phyloP scores from a whole-genome alignment of 1,284 basidiomycete genomes.

The Trichosporon faecale region DNA sequence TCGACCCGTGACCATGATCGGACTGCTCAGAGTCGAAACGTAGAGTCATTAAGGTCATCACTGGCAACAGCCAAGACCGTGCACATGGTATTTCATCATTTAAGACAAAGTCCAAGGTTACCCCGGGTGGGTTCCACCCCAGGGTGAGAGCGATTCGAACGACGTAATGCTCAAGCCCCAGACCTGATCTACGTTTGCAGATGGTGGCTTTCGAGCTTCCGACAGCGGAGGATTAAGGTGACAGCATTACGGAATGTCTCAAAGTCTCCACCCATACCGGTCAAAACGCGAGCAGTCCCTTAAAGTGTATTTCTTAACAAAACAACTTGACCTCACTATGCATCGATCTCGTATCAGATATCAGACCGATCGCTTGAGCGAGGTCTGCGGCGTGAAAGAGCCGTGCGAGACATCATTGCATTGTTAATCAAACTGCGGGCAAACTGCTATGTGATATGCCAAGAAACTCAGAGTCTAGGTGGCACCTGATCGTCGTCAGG shows the following conservation, averaged over 20 bases:
- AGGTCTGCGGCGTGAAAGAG: too few species aligned
- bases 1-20: too few species aligned
- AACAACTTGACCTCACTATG: neutral
- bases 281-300: neutral
- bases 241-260: slow-evolving; percentile 4
- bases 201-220: neutral
- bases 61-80: neutral
- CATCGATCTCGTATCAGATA: neutral
- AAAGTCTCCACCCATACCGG: slow-evolving; percentile 1
- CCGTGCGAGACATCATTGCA: neutral
- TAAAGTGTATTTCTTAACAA: slow-evolving; percentile 4
- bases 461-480: neutral
- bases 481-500: neutral
- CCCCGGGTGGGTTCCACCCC: neutral
- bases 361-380: neutral
- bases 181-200: neutral
- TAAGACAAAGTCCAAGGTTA: neutral
- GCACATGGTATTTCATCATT: neutral
- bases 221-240: slow-evolving; percentile 6
- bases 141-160: neutral
- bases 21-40: neutral
- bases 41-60: neutral
- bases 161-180: neutral
- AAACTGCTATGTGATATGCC: neutral
- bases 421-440: neutral